Conservation (phyloP, 306 rosid genomes). For the Carpinus fangiana region DNA sequence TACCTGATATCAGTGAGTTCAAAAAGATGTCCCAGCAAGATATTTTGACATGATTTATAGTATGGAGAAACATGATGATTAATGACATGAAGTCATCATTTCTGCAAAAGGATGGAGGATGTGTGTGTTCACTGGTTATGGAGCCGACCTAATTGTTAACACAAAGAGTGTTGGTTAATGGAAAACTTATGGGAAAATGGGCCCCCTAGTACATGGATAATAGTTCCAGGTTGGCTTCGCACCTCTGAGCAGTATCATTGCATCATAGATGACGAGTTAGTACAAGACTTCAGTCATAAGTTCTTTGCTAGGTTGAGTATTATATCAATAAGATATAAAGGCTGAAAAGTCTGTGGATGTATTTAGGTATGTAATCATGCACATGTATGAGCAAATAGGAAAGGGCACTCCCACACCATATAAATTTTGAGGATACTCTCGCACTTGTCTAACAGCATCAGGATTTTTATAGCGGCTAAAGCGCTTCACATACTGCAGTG, state of each 20-base stretch:
- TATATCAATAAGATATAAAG: neutral
- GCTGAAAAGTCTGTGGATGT: neutral
- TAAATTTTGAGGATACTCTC: constrained; percentile 82
- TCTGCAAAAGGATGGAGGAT: too few species aligned
- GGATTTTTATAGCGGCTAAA: constrained; percentile 97
- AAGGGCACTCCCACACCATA: constrained; percentile 10
- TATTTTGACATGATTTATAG: too few species aligned
- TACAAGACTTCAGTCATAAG: neutral
- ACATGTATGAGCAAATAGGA: constrained; percentile 2
- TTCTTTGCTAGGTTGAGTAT: neutral
- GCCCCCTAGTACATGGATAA: too few species aligned
- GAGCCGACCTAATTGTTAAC: too few species aligned
- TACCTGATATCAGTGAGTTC: neutral
- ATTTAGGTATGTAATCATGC: neutral
- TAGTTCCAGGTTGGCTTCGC: too few species aligned
- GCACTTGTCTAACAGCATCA: constrained; percentile 96
- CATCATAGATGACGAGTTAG: neutral
- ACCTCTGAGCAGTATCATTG: too few species aligned
- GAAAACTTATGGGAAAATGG: too few species aligned
- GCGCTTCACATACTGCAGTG: constrained; percentile 95
- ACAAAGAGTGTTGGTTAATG: too few species aligned
- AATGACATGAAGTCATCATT: too few species aligned
- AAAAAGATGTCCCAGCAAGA: neutral
- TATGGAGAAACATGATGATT: too few species aligned
- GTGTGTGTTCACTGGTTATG: too few species aligned